phyloP scores from a whole-genome alignment of 495 filamentous ascomycete genomes.

The Hypoxylon lienhwacheense region DNA sequence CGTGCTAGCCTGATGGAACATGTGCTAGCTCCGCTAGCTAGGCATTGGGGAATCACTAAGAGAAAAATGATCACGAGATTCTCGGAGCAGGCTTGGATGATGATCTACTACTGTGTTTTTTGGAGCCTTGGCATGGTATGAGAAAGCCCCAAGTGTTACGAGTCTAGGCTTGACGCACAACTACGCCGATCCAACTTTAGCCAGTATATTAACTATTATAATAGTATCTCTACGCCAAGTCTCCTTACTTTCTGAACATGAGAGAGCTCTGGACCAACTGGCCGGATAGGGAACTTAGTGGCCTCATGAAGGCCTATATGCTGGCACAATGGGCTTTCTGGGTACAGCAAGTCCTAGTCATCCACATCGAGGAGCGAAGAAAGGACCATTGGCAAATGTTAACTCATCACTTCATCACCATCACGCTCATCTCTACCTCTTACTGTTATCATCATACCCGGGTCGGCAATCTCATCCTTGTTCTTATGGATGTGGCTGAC shows the following conservation, averaged over 20 bases:
- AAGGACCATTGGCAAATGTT: constrained; percentile 98
- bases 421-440: constrained; percentile 71
- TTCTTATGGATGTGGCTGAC: constrained; percentile 93
- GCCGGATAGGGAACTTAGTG: constrained; percentile 72
- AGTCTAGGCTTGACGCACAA: neutral
- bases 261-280: constrained; percentile 79
- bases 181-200: neutral
- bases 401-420: constrained; percentile 89
- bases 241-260: constrained; percentile 76
- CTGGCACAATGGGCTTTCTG: constrained; percentile 90
- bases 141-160: constrained; percentile 19
- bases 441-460: constrained; percentile 84
- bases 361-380: constrained; percentile 88
- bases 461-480: constrained; percentile 86
- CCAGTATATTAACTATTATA: constrained; percentile 29
- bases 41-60: constrained; percentile 65
- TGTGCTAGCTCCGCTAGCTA: constrained; percentile 74
- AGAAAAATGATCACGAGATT: constrained; percentile 76
- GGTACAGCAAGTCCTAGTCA: constrained; percentile 89
- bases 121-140: constrained; percentile 85
- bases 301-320: constrained; percentile 85
- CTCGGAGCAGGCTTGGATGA: constrained; percentile 90
- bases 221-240: constrained; percentile 79
- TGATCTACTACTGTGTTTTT: constrained; percentile 75
- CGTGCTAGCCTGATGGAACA: constrained; percentile 87